Evolutionary conservation across 2,329 filamentous ascomycete genomes (phyloP), one percentile per base, ranked within the genome.

Genomic region (Penicillium sp.): DNA sequence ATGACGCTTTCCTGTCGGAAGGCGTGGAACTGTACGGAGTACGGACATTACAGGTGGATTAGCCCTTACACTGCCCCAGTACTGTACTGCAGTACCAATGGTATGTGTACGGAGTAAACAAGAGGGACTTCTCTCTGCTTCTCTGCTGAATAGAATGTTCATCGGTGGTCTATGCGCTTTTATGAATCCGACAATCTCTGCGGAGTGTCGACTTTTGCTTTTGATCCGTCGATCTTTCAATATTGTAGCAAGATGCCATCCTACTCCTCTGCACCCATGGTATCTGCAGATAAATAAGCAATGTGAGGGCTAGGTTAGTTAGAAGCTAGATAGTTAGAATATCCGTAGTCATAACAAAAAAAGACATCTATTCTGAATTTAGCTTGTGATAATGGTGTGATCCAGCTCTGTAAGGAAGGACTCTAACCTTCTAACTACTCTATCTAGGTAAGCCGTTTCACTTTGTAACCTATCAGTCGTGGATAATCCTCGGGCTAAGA

Each of bases 311-410:
- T 43, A n/a, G n/a, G n/a, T n/a, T n/a, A n/a, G n/a, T n/a, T n/a
- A n/a, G n/a, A n/a, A n/a, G n/a, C n/a, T n/a, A n/a, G 17, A 17
- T 41, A 40, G 7, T 32, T 46, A n/a, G 35, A 44, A 44, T 37
- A 17, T 35, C n/a, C 26, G n/a, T 42, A 12, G 32, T 43, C 39
- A 22, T 39, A 22, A n/a, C 21, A 22, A 22, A 26, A 45, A 13
- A 44, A 22, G 15, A 38, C 13, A 32, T 49, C 26, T 19, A 43
- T 37, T 26, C 41, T 45, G 13, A 21, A 29, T 35, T 44, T 39
- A 44, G 52, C 52, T 54, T 56, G 53, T 56, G 52, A 56, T 49
- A 37, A 54, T 55, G 53, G 49, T 54, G 46, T 54, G 54, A 56
- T 56, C 33, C 40, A 21, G 33, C 21, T 38, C 45, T 45, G 49